Evolutionary conservation across 2,329 filamentous ascomycete species (phyloP).

Genomic region (Hypoxylon sp.): DNA sequence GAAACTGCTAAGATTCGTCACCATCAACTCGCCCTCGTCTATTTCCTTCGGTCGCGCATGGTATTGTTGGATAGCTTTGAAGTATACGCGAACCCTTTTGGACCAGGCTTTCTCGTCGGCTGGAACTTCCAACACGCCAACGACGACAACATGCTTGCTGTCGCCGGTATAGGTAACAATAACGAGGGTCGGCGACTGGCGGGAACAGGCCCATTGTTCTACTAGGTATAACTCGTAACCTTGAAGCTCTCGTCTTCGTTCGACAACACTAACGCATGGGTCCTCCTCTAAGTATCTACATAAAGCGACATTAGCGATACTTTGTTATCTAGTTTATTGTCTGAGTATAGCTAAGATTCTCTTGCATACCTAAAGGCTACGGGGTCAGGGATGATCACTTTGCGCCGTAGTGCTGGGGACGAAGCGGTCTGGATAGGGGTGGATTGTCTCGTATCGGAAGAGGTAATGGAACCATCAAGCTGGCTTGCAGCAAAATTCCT

Average conservation of each 20-base stretch:
- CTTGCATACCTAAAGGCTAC: constrained; percentile 62
- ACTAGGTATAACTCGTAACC: constrained; percentile 95
- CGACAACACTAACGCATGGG: constrained; percentile 74
- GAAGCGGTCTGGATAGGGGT: constrained; percentile 36
- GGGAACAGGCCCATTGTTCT: constrained; percentile 97
- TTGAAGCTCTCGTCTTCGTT: constrained; percentile 72
- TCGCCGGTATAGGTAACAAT: constrained; percentile 95
- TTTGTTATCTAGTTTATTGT: too few relatives aligned
- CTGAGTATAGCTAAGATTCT: too few relatives aligned
- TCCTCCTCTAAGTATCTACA: constrained; percentile 85
- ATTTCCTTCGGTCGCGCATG: constrained; percentile 88
- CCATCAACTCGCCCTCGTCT: constrained; percentile 83
- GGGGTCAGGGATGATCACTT: constrained; percentile 66
- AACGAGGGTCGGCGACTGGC: constrained; percentile 86
- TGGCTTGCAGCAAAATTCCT: constrained; percentile 38
- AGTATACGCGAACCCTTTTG: constrained; percentile 79
- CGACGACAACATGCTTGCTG: constrained; percentile 77
- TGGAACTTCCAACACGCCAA: constrained; percentile 83
- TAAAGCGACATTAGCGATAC: constrained; percentile 1
- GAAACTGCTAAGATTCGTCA: constrained; percentile 92
- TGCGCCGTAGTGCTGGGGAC: constrained; percentile 49
- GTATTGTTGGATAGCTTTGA: constrained; percentile 84
- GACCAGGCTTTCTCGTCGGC: constrained; percentile 84
- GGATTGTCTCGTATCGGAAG: constrained; percentile 29
- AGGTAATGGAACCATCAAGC: constrained; percentile 39